Evolutionary conservation across 2,329 filamentous ascomycete species (phyloP), one percentile per base, ranked within the genome.

Genomic region (Cladophialophora yegresii): DNA sequence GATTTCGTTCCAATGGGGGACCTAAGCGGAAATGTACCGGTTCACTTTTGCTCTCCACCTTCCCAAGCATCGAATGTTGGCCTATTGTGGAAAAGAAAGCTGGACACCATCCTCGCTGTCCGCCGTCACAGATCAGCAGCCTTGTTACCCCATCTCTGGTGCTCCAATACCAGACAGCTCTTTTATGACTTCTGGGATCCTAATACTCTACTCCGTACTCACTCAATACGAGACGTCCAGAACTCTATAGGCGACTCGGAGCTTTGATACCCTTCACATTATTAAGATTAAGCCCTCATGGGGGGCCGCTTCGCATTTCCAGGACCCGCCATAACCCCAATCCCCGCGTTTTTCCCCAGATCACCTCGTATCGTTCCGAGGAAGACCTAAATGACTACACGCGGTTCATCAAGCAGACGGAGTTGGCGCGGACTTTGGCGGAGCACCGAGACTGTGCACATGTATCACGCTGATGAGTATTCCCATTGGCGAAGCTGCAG

Each of bases 401-500:
- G 23, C 36, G 26, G 8, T 50, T 50, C 20, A 26, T 12, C 22
- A 50, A 22, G 47, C 22, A 26, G 23, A 50, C 20, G 20, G 47
- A 50, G 23, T 16, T 22, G 12, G 20, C 20, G 57, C 57, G 57
- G 57, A 59, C 57, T 51, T 7, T 36, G 57, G 45, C 57, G 57
- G 57, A 51, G 57, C n/a, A 20, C 13, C n/a, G 2, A 50, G 28
- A 20, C 28, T 49, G 12, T 54, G 10, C 51, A 54, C 36, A 20
- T 30, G 16, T 56, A 23, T 56, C n/a, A 40, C 54, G 12, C 22
- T 36, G 16, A 26, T 43, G 28, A 49, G 23, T 1, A 54, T 32
- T 23, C n/a, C 56, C 43, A 58, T 58, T 58, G 56, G 56, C 43
- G 23, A 30, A 13, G 40, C 56, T n/a, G 56, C 26, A 58, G 53